Evolutionary conservation across 2,329 filamentous ascomycete species (phyloP).

Genomic region (Didymella glomerata): DNA sequence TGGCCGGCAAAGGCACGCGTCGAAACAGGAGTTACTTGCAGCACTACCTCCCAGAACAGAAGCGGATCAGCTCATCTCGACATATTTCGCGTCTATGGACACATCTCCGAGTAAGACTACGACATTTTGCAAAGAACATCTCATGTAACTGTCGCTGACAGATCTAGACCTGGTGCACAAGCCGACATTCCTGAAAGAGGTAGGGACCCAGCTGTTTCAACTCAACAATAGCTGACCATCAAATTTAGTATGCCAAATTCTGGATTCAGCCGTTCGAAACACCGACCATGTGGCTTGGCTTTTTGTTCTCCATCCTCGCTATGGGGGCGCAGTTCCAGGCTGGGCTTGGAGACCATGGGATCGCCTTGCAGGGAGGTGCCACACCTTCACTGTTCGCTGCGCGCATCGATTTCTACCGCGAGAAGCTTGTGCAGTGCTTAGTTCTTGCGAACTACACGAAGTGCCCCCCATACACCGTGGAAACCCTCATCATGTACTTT

Average conservation of each 20-base stretch:
- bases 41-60: constrained; percentile 38
- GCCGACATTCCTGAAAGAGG: constrained; percentile 41
- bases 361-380: constrained; percentile 11
- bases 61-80: constrained; percentile 36
- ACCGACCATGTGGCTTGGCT: constrained; percentile 56
- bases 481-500: constrained; percentile 44
- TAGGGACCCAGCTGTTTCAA: constrained; percentile 5
- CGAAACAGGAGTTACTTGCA: constrained; percentile 41
- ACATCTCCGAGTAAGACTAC: constrained; percentile 35
- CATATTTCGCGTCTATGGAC: constrained; percentile 41
- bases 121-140: not conserved
- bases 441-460: constrained; percentile 48
- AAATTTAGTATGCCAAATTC: constrained; percentile 53
- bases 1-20: constrained; percentile 38
- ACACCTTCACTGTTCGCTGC: constrained; percentile 29
- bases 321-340: constrained; percentile 39
- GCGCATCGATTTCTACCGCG: constrained; percentile 42
- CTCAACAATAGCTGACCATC: constrained; percentile 9
- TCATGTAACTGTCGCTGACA: constrained; percentile 10
- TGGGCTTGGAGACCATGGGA: constrained; percentile 23
- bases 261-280: constrained; percentile 52
- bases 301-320: constrained; percentile 54
- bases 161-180: constrained; percentile 39
- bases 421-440: constrained; percentile 45
- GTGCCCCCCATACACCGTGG: constrained; percentile 47